phyloP scores from a whole-genome alignment of 345 rosid species.

The Citrus inodora region DNA sequence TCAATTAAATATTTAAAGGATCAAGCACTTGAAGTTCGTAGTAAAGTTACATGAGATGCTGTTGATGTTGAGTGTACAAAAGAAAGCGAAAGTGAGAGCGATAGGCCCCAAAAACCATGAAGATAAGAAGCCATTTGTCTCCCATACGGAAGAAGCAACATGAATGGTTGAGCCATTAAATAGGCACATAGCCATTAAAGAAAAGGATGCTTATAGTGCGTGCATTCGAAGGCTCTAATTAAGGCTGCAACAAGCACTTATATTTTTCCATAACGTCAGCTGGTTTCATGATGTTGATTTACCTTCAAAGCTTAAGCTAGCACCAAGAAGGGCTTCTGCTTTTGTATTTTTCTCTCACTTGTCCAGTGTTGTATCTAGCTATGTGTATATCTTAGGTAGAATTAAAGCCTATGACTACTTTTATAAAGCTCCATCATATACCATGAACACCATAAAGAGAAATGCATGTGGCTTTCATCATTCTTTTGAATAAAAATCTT shows the following conservation, averaged over 20 bases:
- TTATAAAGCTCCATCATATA: conserved; percentile 31
- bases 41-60: conserved; percentile 28
- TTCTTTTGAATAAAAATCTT: conserved; percentile 15
- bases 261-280: not conserved
- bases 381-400: conserved; percentile 8
- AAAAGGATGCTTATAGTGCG: conserved; percentile 22
- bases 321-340: no score
- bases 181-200: conserved; percentile 6
- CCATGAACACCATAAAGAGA: conserved; percentile 26
- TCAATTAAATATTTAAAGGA: not conserved
- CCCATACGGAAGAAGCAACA: conserved; percentile 15
- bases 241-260: conserved; percentile 25
- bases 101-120: conserved; percentile 31
- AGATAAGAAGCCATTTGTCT: conserved; percentile 32
- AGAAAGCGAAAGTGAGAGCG: conserved; percentile 30
- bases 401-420: conserved; percentile 21
- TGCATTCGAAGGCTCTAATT: conserved; percentile 30
- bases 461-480: conserved; percentile 34
- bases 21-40: not conserved
- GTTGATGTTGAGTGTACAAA: conserved; percentile 21
- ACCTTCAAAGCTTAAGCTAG: conserved; percentile 33
- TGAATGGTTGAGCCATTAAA: conserved; percentile 30
- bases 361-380: not conserved
- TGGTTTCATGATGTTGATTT: conserved; percentile 32
- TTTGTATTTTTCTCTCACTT: not conserved